A percentile compares a stretch with the other conserved stretches of the same genome.
Conservation (phyloP, 176 grass and related monocot species). For the Poa annua region DNA sequence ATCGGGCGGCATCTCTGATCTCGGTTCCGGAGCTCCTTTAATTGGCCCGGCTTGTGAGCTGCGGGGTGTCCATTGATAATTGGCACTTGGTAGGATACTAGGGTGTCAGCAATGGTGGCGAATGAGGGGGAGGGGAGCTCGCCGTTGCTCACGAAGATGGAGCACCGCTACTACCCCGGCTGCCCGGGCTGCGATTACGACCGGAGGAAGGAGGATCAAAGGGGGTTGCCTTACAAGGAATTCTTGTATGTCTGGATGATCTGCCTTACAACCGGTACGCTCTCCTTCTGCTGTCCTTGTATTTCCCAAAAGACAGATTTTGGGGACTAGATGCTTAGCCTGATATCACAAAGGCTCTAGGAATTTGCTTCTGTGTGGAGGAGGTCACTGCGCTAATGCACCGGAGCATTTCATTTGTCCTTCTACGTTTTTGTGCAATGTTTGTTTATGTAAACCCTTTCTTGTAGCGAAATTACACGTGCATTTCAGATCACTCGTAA, state of each 20-base stretch:
- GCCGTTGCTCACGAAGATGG: conserved; percentile 39
- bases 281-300: neutral
- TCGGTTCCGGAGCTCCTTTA: neutral
- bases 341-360: too few species aligned
- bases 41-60: neutral
- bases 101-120: conserved; percentile 11
- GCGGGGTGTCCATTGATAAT: neutral
- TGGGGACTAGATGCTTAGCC: too few species aligned
- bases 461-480: neutral
- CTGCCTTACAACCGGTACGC: conserved; percentile 42
- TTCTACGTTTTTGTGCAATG: too few species aligned
- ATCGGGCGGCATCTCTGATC: neutral
- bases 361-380: too few species aligned
- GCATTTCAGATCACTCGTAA: neutral
- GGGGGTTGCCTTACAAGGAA: conserved; percentile 51
- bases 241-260: conserved; percentile 54
- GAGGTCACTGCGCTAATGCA: too few species aligned
- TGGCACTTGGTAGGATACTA: too few species aligned
- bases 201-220: conserved; percentile 30
- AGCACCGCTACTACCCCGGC: conserved; percentile 32
- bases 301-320: neutral
- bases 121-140: neutral
- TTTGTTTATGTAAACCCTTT: too few species aligned
- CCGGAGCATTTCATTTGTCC: too few species aligned
- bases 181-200: conserved; percentile 54